Percentiles rank a stretch among this genome's conserved stretches.
Evolutionary conservation across 805 yeast genomes (phyloP).

Genomic region (Millerago galiae): DNA sequence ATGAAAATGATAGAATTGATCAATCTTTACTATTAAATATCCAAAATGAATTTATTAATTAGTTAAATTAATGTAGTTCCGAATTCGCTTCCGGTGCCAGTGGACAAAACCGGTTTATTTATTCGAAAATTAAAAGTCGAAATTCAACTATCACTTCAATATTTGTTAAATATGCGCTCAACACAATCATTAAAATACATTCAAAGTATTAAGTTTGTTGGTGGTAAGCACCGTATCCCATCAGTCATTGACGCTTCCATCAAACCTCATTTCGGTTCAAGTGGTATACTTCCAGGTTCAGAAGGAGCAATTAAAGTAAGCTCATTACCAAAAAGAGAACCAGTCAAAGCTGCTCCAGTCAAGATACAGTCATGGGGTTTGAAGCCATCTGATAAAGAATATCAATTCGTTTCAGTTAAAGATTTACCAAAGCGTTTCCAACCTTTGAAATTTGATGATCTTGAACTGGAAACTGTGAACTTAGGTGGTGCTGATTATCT

Average conservation of each 20-base stretch:
- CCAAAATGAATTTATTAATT: conserved; percentile 21
- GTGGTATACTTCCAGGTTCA: conserved; percentile 36
- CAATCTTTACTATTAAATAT: conserved; percentile 16
- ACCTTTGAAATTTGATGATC: conserved; percentile 52
- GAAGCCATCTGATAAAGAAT: conserved; percentile 43
- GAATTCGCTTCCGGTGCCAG: conserved; percentile 4
- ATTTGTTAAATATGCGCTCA: conserved; percentile 25
- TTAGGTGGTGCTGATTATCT: conserved; percentile 68
- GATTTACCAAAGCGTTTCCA: conserved; percentile 72
- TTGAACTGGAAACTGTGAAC: conserved; percentile 70
- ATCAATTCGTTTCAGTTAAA: conserved; percentile 45
- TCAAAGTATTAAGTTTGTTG: conserved; percentile 82
- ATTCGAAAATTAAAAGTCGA: no score
- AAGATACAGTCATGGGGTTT: conserved; percentile 30
- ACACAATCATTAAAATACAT: conserved; percentile 22
- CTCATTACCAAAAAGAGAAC: conserved; percentile 15
- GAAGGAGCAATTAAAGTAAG: conserved; percentile 21
- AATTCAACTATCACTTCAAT: neutral
- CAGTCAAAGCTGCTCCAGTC: conserved; percentile 12
- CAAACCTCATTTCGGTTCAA: conserved; percentile 36
- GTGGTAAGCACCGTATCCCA: conserved; percentile 59
- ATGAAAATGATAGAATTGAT: conserved; percentile 11
- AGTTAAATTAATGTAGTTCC: neutral
- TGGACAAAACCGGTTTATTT: no score
- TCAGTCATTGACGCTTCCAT: conserved; percentile 30